Evolutionary conservation across 1,139 yeast genomes (phyloP).

Genomic region (Ogataea hybrid): DNA sequence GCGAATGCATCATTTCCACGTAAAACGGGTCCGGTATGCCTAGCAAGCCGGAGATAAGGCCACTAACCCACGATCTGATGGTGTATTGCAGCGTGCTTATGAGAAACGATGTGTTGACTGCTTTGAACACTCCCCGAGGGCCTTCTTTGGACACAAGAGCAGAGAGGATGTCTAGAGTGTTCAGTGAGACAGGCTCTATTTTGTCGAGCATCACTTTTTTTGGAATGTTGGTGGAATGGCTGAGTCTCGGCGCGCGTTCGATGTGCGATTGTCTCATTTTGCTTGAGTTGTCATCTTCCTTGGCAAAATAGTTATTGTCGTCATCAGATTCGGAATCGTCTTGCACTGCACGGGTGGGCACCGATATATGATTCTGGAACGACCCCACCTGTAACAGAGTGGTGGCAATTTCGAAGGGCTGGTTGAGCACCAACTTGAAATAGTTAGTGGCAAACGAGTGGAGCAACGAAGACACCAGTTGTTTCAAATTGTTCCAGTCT

Average conservation of each 20-base stretch:
- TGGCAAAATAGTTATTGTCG: constrained; percentile 47
- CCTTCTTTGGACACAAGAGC: constrained; percentile 77
- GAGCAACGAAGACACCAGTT: constrained; percentile 50
- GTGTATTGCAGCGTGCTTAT: constrained; percentile 74
- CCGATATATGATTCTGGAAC: constrained; percentile 18
- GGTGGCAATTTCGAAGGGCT: constrained; percentile 87
- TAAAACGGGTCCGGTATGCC: constrained; percentile 92
- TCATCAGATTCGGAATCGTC: constrained; percentile 28
- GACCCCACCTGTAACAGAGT: constrained; percentile 78
- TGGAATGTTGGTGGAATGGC: constrained; percentile 13
- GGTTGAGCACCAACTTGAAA: constrained; percentile 64
- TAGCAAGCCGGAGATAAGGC: constrained; percentile 75
- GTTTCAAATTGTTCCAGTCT: constrained; percentile 55
- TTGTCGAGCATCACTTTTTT: constrained; percentile 8
- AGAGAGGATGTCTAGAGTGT: constrained; percentile 69
- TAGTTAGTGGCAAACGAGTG: constrained; percentile 68
- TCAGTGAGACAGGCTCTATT: constrained; percentile 61
- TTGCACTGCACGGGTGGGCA: constrained; percentile 13
- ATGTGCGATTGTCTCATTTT: constrained; percentile 25
- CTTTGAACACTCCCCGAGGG: constrained; percentile 80
- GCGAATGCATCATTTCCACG: constrained; percentile 77
- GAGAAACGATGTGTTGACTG: constrained; percentile 81
- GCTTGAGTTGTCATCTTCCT: constrained; percentile 20
- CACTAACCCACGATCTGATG: constrained; percentile 89
- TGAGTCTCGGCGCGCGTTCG: constrained; percentile 24